Conservation (phyloP, 106 monocot genomes). For the Dendrobium nobile region DNA sequence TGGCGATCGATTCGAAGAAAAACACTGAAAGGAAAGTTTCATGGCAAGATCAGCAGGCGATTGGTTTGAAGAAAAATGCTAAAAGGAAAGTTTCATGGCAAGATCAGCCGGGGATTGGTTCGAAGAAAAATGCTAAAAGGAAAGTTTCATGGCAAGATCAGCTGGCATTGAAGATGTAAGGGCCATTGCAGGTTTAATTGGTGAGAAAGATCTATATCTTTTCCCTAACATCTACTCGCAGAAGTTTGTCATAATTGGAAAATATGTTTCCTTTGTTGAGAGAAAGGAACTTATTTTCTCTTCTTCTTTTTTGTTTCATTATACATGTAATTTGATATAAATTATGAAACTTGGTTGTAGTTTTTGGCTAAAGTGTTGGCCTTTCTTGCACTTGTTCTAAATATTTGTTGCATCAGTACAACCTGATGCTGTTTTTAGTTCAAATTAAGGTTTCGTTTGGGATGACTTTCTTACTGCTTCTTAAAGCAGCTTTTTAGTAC, state of each 20-base stretch:
- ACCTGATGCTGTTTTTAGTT: no score
- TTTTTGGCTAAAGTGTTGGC: not conserved
- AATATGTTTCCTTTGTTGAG: no score
- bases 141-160: constrained; percentile 24
- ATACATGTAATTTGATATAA: not conserved
- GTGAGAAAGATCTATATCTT: not conserved
- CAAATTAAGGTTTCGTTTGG: no score
- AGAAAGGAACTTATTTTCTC: not conserved
- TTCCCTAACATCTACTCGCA: not conserved
- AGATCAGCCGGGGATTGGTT: constrained; percentile 21
- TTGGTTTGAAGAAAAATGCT: no score
- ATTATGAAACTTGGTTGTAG: not conserved
- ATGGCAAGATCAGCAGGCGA: no score
- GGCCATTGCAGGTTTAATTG: not conserved
- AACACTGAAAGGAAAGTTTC: no score
- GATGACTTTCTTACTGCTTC: no score
- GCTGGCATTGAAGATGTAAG: constrained; percentile 53
- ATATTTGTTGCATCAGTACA: not conserved
- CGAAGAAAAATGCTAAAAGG: no score
- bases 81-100: no score
- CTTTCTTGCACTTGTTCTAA: not conserved
- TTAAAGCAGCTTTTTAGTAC: no score
- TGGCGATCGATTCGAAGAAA: constrained; percentile 10
- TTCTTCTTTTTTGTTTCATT: not conserved
- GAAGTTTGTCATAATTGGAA: not conserved